Evolutionary conservation across 2,329 filamentous ascomycete species (phyloP).

Genomic region (Cladosporium austrohemisphaericum): DNA sequence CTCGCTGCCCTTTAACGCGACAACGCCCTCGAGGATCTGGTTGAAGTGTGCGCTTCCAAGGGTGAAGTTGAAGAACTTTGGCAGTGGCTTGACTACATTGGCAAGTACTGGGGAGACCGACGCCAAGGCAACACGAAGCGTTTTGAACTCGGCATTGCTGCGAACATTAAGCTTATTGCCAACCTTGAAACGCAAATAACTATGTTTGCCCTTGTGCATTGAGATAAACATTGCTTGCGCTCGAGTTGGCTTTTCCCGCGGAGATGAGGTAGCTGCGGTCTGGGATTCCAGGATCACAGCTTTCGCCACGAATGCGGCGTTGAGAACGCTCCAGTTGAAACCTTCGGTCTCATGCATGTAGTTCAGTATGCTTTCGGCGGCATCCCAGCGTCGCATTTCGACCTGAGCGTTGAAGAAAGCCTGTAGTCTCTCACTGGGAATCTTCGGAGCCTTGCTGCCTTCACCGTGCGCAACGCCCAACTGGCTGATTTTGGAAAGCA

Average conservation of each 20-base stretch:
- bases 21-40: slow-evolving; percentile 51
- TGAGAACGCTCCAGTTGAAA: slow-evolving; percentile 21
- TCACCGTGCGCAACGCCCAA: background rate
- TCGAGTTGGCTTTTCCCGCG: background rate
- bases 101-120: background rate
- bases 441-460: background rate
- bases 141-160: slow-evolving; percentile 18
- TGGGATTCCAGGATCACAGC: slow-evolving; percentile 1
- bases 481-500: slow-evolving; percentile 29
- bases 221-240: background rate
- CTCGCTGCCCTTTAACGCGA: slow-evolving; percentile 46
- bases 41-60: slow-evolving; percentile 41
- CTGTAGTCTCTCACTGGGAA: slow-evolving; percentile 30
- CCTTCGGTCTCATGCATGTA: slow-evolving; percentile 17
- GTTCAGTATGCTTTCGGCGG: slow-evolving; percentile 37
- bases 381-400: slow-evolving; percentile 38
- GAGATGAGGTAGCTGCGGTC: too few species aligned
- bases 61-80: background rate
- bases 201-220: background rate
- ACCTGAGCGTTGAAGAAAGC: slow-evolving; percentile 44
- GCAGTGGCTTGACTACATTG: background rate
- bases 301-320: slow-evolving; percentile 14
- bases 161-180: slow-evolving; percentile 16
- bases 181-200: slow-evolving; percentile 23
- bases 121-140: slow-evolving; percentile 21